Conservation (phyloP, 495 filamentous ascomycete genomes). For the Polyplosphaeria fusca region DNA sequence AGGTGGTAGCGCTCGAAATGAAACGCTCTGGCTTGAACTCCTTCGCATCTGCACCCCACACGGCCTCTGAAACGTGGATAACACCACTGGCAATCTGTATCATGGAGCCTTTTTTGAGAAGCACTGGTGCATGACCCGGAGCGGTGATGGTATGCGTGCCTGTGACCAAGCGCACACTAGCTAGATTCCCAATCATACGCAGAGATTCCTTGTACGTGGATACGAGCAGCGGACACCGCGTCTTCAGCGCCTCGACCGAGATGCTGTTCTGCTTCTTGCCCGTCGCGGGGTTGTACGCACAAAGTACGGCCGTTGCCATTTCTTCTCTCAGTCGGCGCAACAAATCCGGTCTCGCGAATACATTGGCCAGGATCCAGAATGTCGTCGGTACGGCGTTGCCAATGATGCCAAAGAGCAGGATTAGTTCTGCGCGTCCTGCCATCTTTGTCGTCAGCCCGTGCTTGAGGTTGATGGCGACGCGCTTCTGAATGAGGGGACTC, state of each 20-base stretch:
- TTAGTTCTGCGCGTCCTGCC: constrained; percentile 17
- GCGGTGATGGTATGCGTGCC: constrained; percentile 21
- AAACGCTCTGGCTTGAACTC: constrained; percentile 19
- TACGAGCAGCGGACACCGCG: constrained; percentile 22
- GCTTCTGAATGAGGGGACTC: constrained; percentile 32
- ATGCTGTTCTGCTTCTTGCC: constrained; percentile 1
- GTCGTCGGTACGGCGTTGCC: constrained; percentile 28
- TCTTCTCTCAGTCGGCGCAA: constrained; percentile 16
- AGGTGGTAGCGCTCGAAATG: constrained; percentile 12
- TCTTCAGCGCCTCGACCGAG: constrained; percentile 3
- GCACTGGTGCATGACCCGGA: not conserved
- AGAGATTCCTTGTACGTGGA: constrained; percentile 26
- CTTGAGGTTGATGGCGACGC: constrained; percentile 23
- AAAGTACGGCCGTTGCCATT: not conserved
- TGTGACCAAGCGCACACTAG: constrained; percentile 19
- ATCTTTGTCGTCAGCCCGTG: constrained; percentile 23
- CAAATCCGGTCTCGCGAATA: constrained; percentile 18
- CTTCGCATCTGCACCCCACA: constrained; percentile 25
- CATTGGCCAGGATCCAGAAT: constrained; percentile 28
- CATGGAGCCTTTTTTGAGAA: constrained; percentile 17
- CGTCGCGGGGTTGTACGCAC: not conserved
- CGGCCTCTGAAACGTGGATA: constrained; percentile 11
- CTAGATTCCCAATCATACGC: constrained; percentile 9
- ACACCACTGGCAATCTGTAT: constrained; percentile 31
- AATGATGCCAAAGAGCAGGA: constrained; percentile 27